phyloP scores from a whole-genome alignment of 2,329 filamentous ascomycete species.

The Magnaporthiopsis rhizophila region DNA sequence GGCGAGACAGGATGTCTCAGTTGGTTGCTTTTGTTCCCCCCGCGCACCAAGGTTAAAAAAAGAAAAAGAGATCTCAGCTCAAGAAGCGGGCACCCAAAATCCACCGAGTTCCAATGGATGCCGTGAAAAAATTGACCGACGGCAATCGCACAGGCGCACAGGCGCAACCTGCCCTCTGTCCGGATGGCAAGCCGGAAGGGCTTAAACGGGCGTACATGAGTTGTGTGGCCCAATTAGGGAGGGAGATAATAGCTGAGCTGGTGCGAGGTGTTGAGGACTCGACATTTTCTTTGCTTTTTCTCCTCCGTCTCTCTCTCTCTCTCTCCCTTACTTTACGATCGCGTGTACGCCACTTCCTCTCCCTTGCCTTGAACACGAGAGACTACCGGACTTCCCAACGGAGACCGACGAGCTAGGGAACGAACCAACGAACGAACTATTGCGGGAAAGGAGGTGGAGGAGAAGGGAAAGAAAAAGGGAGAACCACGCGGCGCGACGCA shows the following conservation, averaged over 20 bases:
- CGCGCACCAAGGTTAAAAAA: neutral
- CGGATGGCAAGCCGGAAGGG: neutral
- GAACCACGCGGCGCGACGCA: neutral
- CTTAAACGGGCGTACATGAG: neutral
- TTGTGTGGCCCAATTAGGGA: neutral
- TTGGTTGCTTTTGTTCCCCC: neutral
- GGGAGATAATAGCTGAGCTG: neutral
- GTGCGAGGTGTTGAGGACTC: neutral
- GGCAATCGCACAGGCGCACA: neutral
- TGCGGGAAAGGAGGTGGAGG: no score
- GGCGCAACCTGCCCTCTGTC: neutral
- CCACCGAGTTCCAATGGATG: neutral
- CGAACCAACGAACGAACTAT: neutral
- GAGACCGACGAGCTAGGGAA: neutral
- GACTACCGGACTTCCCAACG: neutral
- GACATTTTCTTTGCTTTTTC: neutral
- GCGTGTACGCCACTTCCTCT: neutral
- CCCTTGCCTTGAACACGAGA: neutral
- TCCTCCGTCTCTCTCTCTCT: neutral
- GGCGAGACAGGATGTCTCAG: neutral
- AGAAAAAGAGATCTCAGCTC: neutral
- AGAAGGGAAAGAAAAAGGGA: no score
- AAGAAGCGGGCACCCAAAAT: neutral
- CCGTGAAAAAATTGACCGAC: neutral
- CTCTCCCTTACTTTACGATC: neutral